These are phyloP conservation scores for Eucalyptus pumila DNA, from an alignment of 345 rosid species.

Conservation along the genomic window DNA sequence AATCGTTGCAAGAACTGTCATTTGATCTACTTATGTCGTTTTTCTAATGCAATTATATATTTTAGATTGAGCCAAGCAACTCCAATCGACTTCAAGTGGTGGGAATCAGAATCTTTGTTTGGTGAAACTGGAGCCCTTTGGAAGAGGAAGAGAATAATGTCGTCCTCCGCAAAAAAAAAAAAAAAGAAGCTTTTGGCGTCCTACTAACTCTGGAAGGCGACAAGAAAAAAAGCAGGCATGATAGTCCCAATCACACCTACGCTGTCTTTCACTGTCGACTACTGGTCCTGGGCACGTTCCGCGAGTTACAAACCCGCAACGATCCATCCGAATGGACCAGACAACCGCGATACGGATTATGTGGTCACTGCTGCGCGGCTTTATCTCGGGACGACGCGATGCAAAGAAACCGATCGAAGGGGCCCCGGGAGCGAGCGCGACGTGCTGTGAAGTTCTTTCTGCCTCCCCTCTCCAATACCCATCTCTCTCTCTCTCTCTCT, in stretches of 20 bases:
- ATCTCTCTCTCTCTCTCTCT: neutral
- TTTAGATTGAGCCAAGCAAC: neutral
- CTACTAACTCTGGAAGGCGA: neutral
- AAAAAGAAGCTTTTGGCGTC: neutral
- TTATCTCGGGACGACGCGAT: neutral
- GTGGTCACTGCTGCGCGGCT: neutral
- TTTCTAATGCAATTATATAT: neutral
- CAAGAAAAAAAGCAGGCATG: neutral
- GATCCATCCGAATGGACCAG: neutral
- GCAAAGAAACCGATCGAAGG: neutral
- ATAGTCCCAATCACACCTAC: neutral
- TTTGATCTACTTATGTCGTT: neutral
- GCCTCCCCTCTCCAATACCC: neutral
- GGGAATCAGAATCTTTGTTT: neutral
- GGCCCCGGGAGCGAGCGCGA: neutral
- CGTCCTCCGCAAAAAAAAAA: neutral
- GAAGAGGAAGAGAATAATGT: neutral
- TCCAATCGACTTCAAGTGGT: neutral
- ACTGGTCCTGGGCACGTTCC: neutral
- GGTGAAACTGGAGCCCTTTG: neutral
- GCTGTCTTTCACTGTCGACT: neutral
- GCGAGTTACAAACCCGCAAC: neutral
- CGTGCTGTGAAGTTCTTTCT: neutral
- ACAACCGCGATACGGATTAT: accelerated
- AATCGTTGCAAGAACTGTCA: neutral